phyloP scores from a whole-genome alignment of 345 rosid genomes.

The Pistacia vera region DNA sequence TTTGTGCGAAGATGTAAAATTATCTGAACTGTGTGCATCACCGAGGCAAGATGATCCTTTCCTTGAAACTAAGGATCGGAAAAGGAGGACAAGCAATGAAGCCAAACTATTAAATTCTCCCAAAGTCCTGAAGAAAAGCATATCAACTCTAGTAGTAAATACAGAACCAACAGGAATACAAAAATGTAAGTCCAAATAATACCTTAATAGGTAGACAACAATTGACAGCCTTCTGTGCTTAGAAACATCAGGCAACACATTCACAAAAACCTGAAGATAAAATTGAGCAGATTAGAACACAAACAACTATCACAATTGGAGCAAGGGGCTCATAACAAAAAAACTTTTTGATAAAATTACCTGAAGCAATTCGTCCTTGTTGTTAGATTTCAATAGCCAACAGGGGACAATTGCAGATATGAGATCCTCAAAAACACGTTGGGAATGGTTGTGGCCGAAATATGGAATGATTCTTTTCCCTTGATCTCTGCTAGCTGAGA shows the following conservation, averaged over 20 bases:
- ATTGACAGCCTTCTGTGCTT: conserved; percentile 78
- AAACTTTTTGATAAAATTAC: conserved; percentile 34
- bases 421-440: conserved; percentile 71
- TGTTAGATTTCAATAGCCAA: conserved; percentile 69
- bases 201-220: conserved; percentile 75
- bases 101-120: conserved; percentile 83
- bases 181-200: conserved; percentile 22
- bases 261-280: conserved; percentile 67
- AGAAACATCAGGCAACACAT: conserved; percentile 75
- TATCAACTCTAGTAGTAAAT: conserved; percentile 17
- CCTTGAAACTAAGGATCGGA: conserved; percentile 60
- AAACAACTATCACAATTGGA: conserved; percentile 3
- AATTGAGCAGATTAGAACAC: conserved; percentile 14
- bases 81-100: conserved; percentile 73
- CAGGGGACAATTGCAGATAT: conserved; percentile 77
- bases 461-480: too few relatives aligned
- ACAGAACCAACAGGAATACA: conserved; percentile 8
- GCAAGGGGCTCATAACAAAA: background rate
- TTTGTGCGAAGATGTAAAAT: conserved; percentile 39
- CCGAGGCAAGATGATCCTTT: conserved; percentile 43
- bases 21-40: conserved; percentile 30
- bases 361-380: conserved; percentile 68
- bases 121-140: conserved; percentile 58
- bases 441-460: conserved; percentile 60
- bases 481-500: too few relatives aligned